A percentile compares a stretch with the other conserved stretches of the same genome.
Conservation (phyloP, 1,284 basidiomycete species). For the Moesziomyces globuligerus region DNA sequence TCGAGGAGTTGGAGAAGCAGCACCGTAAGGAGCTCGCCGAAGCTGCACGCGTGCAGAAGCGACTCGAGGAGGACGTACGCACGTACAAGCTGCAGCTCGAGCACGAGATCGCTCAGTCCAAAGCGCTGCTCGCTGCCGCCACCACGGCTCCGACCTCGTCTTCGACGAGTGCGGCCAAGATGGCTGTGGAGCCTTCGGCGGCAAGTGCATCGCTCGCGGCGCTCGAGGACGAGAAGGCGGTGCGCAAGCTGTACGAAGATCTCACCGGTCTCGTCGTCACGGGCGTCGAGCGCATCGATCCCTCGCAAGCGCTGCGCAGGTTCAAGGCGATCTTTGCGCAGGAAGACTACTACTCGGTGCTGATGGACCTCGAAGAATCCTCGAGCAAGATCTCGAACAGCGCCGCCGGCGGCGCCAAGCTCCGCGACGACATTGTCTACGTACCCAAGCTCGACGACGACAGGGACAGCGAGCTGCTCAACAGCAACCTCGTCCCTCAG, state of each 20-base stretch:
- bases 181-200: conserved; percentile 2
- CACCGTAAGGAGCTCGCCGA: conserved; percentile 35
- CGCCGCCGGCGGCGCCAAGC: not conserved
- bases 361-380: conserved; percentile 59
- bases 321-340: conserved; percentile 60
- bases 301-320: conserved; percentile 14
- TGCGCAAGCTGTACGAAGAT: conserved; percentile 65
- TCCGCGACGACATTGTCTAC: conserved; percentile 60
- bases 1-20: conserved; percentile 37
- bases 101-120: conserved; percentile 43
- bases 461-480: conserved; percentile 35
- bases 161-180: not conserved
- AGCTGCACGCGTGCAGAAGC: conserved; percentile 10
- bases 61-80: conserved; percentile 40
- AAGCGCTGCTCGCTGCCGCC: conserved; percentile 26
- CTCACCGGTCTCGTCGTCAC: conserved; percentile 62
- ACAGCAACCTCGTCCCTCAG: conserved; percentile 25
- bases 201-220: conserved; percentile 19
- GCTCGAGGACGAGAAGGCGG: conserved; percentile 52
- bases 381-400: conserved; percentile 12
- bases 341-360: conserved; percentile 58
- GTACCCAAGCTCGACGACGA: conserved; percentile 60
- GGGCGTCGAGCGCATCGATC: conserved; percentile 43
- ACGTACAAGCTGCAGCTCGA: conserved; percentile 47
- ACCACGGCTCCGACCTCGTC: conserved; percentile 4